Conservation (phyloP, 2,329 filamentous ascomycete genomes). For the Byssoonygena ceratinophila region DNA sequence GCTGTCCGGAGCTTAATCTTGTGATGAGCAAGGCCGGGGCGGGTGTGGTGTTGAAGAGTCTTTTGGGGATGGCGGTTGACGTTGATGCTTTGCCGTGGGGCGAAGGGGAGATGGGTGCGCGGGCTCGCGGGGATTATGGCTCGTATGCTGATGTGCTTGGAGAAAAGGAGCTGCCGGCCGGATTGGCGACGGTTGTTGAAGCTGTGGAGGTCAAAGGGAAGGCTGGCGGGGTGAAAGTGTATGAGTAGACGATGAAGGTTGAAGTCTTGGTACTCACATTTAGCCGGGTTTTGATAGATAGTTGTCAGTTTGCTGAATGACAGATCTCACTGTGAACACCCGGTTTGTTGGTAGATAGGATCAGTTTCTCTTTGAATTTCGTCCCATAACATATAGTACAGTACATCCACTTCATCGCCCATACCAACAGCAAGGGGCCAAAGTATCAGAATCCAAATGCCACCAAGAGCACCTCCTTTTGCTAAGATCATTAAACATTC, state of each 20-base stretch:
- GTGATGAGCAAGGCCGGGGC: slow-evolving; percentile 91
- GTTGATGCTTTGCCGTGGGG: slow-evolving; percentile 79
- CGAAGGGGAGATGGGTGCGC: slow-evolving; percentile 43
- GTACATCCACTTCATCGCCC: no score
- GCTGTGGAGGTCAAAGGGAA: slow-evolving; percentile 53
- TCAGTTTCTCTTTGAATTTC: not conserved
- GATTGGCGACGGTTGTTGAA: slow-evolving; percentile 70
- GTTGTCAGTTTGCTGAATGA: no score
- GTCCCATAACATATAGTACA: no score
- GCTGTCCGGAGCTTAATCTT: slow-evolving; percentile 74
- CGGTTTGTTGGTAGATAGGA: no score
- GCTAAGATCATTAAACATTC: no score
- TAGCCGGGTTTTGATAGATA: no score
- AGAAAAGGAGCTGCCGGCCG: slow-evolving; percentile 51
- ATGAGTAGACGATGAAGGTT: slow-evolving; percentile 16
- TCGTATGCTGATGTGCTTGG: slow-evolving; percentile 19
- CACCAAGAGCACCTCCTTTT: no score
- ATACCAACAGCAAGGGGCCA: no score
- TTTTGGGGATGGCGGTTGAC: slow-evolving; percentile 69
- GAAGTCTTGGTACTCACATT: not conserved
- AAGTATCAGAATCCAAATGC: no score
- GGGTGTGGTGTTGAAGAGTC: slow-evolving; percentile 64
- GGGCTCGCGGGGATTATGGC: not conserved
- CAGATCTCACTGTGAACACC: no score
- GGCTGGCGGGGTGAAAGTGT: slow-evolving; percentile 22